Base-by-base conservation (phyloP, 1,284 basidiomycete genomes). In the Ganoderma meredithae region DNA sequence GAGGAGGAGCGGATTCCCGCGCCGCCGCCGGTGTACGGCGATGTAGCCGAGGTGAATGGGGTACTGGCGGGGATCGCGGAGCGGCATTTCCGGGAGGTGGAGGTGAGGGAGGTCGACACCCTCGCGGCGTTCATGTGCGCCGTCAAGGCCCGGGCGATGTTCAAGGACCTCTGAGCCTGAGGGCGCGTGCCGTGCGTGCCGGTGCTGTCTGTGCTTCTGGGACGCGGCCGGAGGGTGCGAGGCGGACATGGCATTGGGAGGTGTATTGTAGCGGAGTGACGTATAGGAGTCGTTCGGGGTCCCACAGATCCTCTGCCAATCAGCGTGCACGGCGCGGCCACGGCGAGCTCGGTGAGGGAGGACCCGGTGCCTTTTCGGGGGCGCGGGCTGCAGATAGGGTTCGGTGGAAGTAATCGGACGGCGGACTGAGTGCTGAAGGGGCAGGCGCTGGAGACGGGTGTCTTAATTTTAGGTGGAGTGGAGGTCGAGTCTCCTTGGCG, bases 81-180 rank as follows among this genome's bases (percentile, higher is more conserved):
- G 74, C 82, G 83, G 66, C 93, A 94, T 78, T 93, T 93, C 76
- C 82, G 84, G 67, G 87, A 89, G 65, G 78, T 83, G 31, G 77
- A 82, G 10, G 85, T 89, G 39, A 88, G 89, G 77, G 93, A 94
- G 78, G 87, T 91, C 62, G 92, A 94, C 69, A 90, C 88, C n/a
- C 80, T 94, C 44, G 89, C 90, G n/a, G 84, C 87, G 56, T 94
- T 94, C 73, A 89, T 93, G 88, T 88, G 85, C 75, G 85, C 87
- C 22, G 86, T 93, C 83, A 91, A 88, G 78, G 83, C 86, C 36
- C 90, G 87, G 79, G 84, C 83, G 77, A 58, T 70, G 72, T 76
- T 60, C 58, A 62, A 58, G 39, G 60, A 52, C 33, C 62, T 72
- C 27, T 64, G 43, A 66, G 7, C 25, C 0, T 17, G 55, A 9